Percentiles rank a stretch among this genome's conserved stretches.
Conservation (phyloP, 2,329 filamentous ascomycete genomes). For the Sclerotinia glacialis region DNA sequence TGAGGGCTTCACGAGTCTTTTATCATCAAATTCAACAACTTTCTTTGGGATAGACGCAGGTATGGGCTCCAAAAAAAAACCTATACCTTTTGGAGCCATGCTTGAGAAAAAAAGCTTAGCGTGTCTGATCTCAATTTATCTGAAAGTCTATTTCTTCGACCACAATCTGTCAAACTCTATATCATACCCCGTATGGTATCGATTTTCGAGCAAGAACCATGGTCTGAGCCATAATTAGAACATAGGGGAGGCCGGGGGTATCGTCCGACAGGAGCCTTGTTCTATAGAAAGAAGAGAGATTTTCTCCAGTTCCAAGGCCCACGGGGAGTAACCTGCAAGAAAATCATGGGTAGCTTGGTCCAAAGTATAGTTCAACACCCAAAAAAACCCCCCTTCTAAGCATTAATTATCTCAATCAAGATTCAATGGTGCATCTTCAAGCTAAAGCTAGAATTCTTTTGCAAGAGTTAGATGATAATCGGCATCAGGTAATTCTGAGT, state of each 20-base stretch:
- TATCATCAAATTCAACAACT: neutral
- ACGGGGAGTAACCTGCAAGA: neutral
- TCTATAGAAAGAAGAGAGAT: neutral
- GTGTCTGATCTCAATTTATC: slow-evolving; percentile 33
- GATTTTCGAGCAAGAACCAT: neutral
- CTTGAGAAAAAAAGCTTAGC: slow-evolving; percentile 27
- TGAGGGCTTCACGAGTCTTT: slow-evolving; percentile 7
- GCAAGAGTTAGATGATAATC: neutral
- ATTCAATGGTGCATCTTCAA: neutral
- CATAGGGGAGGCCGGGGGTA: too few relatives aligned
- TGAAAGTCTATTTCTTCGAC: neutral
- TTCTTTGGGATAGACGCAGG: neutral
- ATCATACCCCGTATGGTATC: neutral
- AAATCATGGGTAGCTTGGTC: neutral
- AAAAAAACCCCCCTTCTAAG: slow-evolving; percentile 4
- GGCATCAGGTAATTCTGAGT: slow-evolving; percentile 15
- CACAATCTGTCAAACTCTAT: neutral
- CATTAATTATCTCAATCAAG: neutral
- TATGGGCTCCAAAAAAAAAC: neutral
- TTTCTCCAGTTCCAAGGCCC: neutral
- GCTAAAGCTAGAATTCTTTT: neutral
- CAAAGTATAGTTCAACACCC: neutral
- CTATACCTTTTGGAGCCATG: neutral
- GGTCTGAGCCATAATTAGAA: slow-evolving; percentile 7
- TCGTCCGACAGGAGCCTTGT: neutral